A percentile compares a stretch with the other conserved stretches of the same genome.
Conservation (phyloP, 192 early-diverging fungal genomes). For the Piromyces finnis region DNA sequence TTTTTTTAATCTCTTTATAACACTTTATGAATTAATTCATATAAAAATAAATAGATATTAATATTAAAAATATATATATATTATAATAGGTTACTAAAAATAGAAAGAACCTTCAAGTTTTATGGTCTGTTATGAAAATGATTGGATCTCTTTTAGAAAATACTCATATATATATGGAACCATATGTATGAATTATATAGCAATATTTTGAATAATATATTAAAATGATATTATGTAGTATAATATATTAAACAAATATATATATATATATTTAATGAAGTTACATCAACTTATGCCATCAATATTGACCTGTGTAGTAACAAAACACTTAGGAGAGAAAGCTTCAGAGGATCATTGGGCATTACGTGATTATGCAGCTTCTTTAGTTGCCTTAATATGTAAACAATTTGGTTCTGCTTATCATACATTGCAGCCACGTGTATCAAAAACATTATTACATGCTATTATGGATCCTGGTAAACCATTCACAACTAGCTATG, state of each 20-base stretch:
- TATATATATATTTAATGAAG: too few species aligned
- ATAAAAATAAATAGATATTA: too few species aligned
- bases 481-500: slow-evolving; percentile 68
- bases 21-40: too few species aligned
- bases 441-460: slow-evolving; percentile 72
- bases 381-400: slow-evolving; percentile 55
- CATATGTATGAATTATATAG: slow-evolving; percentile 47
- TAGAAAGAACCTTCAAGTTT: slow-evolving; percentile 45
- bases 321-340: slow-evolving; percentile 53
- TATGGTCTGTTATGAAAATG: slow-evolving; percentile 62
- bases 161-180: slow-evolving; percentile 76
- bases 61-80: too few species aligned
- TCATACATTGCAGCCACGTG: slow-evolving; percentile 70
- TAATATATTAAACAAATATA: too few species aligned
- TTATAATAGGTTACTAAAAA: slow-evolving; percentile 49
- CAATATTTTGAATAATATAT: not conserved
- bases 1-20: not conserved
- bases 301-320: slow-evolving; percentile 81
- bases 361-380: slow-evolving; percentile 57
- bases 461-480: slow-evolving; percentile 79
- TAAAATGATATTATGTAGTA: too few species aligned
- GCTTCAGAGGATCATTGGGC: slow-evolving; percentile 63
- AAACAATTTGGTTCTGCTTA: slow-evolving; percentile 59
- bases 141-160: slow-evolving; percentile 67
- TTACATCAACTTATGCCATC: slow-evolving; percentile 90